Evolutionary conservation across 345 rosid species (phyloP).

Genomic region (Schrenkiella parvula): DNA sequence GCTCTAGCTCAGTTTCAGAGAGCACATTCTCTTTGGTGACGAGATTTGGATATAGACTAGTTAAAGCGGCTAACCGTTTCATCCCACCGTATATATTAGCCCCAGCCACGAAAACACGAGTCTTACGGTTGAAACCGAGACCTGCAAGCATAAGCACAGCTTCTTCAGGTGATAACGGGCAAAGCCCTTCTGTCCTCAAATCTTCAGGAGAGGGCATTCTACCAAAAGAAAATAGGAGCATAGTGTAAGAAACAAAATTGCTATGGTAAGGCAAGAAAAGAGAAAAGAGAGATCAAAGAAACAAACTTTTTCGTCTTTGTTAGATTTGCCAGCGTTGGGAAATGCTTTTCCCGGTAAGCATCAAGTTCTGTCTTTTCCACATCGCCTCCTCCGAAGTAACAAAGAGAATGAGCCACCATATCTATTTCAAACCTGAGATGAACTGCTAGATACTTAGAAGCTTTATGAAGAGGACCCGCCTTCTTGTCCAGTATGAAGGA

Average conservation of each 20-base stretch:
- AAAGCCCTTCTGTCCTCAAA: conserved; percentile 79
- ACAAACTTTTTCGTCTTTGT: conserved; percentile 58
- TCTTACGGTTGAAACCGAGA: conserved; percentile 81
- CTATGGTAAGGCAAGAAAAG: neutral
- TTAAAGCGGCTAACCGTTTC: conserved; percentile 62
- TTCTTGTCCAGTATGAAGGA: conserved; percentile 43
- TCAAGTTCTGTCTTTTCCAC: conserved; percentile 68
- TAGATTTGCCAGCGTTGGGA: conserved; percentile 64
- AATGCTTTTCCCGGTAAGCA: conserved; percentile 82
- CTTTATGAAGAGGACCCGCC: conserved; percentile 37
- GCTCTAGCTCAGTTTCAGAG: conserved; percentile 65
- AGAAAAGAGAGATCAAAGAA: neutral
- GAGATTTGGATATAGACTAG: conserved; percentile 74
- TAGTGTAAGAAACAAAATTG: neutral
- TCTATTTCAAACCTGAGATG: conserved; percentile 95
- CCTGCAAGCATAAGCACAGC: conserved; percentile 91
- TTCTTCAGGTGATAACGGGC: conserved; percentile 95
- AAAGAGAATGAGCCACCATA: conserved; percentile 97
- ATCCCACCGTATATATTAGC: conserved; percentile 82
- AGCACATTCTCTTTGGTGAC: conserved; percentile 92
- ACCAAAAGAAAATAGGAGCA: conserved; percentile 11
- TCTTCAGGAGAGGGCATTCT: conserved; percentile 75
- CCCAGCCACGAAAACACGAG: conserved; percentile 80
- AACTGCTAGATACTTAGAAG: conserved; percentile 71
- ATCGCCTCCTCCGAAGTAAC: conserved; percentile 90